Evolutionary conservation across 768 basidiomycete species (phyloP).

Genomic region (Coprinopsis cinerea): DNA sequence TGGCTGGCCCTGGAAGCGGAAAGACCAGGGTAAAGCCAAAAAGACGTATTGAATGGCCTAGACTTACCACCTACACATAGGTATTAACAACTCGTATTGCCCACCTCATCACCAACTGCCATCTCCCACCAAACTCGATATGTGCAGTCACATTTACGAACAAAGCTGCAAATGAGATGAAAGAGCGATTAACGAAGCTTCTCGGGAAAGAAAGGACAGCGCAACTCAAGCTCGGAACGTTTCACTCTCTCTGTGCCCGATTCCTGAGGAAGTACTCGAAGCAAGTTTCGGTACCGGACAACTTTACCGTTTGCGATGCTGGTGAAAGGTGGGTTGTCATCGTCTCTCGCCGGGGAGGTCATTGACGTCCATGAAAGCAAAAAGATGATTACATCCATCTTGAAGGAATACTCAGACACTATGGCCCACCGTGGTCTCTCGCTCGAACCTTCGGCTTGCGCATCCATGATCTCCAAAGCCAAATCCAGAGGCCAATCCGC

Average conservation of each 20-base stretch:
- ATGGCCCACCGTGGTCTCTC: constrained; percentile 41
- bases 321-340: constrained; percentile 58
- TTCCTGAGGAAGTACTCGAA: constrained; percentile 64
- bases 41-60: not conserved
- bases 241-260: constrained; percentile 68
- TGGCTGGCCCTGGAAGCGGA: constrained; percentile 76
- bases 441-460: constrained; percentile 48
- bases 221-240: constrained; percentile 66
- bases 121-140: constrained; percentile 49
- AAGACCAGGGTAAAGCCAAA: constrained; percentile 47
- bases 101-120: constrained; percentile 51
- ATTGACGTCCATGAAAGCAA: constrained; percentile 38
- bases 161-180: constrained; percentile 88
- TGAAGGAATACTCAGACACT: constrained; percentile 50
- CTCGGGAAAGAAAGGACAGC: constrained; percentile 55
- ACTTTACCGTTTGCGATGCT: constrained; percentile 80
- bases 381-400: constrained; percentile 52
- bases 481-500: constrained; percentile 62
- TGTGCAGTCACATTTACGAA: constrained; percentile 87
- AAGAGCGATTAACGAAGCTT: constrained; percentile 56
- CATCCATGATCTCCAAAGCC: constrained; percentile 68
- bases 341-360: not conserved
- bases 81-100: constrained; percentile 67
- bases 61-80: constrained; percentile 18
- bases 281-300: constrained; percentile 52